phyloP scores from a whole-genome alignment of 805 yeast genomes.

The Grigorovia jiainica region DNA sequence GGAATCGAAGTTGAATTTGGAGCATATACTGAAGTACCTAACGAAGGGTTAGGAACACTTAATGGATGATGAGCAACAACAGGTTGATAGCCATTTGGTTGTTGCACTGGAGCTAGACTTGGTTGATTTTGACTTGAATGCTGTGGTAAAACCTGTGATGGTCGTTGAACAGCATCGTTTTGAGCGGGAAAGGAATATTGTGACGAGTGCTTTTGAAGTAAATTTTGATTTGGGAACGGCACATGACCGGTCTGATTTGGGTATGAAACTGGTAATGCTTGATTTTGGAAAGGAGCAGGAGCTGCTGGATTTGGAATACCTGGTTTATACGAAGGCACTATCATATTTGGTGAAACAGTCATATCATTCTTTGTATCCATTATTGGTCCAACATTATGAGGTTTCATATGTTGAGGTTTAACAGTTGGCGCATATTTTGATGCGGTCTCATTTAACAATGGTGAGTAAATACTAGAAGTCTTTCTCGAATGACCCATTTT shows the following conservation, averaged over 20 bases:
- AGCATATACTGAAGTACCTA: neutral
- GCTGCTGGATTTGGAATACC: neutral
- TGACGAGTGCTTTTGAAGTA: neutral
- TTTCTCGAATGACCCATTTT: slow-evolving; percentile 1
- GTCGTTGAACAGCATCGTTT: too few relatives aligned
- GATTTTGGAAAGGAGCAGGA: too few relatives aligned
- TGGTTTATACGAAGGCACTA: neutral
- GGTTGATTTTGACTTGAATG: neutral
- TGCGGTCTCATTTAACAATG: slow-evolving; percentile 20
- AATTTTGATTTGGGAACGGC: neutral
- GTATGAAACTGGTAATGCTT: too few relatives aligned
- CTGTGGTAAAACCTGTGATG: neutral
- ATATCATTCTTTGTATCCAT: neutral
- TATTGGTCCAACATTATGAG: neutral
- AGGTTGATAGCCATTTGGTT: neutral
- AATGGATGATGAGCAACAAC: neutral
- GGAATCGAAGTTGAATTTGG: neutral
- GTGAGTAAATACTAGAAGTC: slow-evolving; percentile 25
- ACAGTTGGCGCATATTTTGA: slow-evolving; percentile 34
- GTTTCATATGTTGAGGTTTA: slow-evolving; percentile 17
- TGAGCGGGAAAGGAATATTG: too few relatives aligned
- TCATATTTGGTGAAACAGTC: neutral
- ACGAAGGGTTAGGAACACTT: neutral
- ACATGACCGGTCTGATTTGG: too few relatives aligned
- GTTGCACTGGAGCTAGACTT: neutral